Evolutionary conservation across 306 rosid genomes (phyloP).

Genomic region (Fragaria iinumae): DNA sequence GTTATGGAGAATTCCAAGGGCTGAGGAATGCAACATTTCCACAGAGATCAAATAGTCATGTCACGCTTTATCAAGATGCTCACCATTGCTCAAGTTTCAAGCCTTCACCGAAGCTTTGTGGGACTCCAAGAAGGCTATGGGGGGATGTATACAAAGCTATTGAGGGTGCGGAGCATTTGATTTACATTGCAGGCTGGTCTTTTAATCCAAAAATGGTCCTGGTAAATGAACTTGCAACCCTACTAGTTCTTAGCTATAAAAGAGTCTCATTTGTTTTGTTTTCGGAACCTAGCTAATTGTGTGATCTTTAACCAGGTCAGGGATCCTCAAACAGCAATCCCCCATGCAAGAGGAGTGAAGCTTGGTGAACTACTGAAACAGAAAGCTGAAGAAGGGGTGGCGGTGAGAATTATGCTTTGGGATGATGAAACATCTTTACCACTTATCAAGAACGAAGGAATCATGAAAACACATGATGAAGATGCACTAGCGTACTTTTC

Average conservation of each 20-base stretch:
- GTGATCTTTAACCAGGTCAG: slow-evolving; percentile 59
- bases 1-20: slow-evolving; percentile 65
- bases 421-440: slow-evolving; percentile 90
- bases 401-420: slow-evolving; percentile 88
- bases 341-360: slow-evolving; percentile 72
- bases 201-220: slow-evolving; percentile 75
- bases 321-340: slow-evolving; percentile 69
- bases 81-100: slow-evolving; percentile 67
- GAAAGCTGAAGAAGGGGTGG: slow-evolving; percentile 94
- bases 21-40: slow-evolving; percentile 67
- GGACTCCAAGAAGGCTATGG: slow-evolving; percentile 73
- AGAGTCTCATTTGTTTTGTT: background rate
- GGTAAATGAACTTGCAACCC: slow-evolving; percentile 44
- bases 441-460: slow-evolving; percentile 68
- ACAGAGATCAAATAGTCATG: slow-evolving; percentile 70
- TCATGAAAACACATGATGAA: slow-evolving; percentile 87
- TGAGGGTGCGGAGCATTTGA: slow-evolving; percentile 70
- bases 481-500: slow-evolving; percentile 69
- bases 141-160: slow-evolving; percentile 89
- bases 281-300: background rate
- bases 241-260: background rate
- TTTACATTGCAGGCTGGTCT: slow-evolving; percentile 97
- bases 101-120: slow-evolving; percentile 56
- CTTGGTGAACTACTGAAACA: slow-evolving; percentile 78
- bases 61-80: slow-evolving; percentile 90